phyloP scores from a whole-genome alignment of 352 stramenopile species.

The Aphanomyces astaci region DNA sequence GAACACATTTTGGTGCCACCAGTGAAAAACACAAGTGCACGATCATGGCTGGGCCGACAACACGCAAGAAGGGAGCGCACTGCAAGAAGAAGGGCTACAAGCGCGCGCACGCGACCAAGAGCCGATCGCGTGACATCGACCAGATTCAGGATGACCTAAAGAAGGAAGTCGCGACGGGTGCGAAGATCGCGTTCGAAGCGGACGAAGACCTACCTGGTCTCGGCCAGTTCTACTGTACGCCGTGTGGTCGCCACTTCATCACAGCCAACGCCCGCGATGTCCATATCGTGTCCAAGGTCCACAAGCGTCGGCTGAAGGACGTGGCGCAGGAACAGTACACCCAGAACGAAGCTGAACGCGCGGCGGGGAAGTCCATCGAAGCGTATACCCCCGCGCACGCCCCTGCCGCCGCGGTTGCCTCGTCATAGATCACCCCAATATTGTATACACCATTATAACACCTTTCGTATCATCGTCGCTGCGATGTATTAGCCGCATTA shows the following conservation, averaged over 20 bases:
- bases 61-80: slow-evolving; percentile 14
- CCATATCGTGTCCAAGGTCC: slow-evolving; percentile 76
- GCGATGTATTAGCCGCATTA: too few relatives aligned
- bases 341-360: slow-evolving; percentile 72
- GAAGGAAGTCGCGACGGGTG: slow-evolving; percentile 49
- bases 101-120: slow-evolving; percentile 73
- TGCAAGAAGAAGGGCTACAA: slow-evolving; percentile 85
- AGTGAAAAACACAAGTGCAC: not conserved
- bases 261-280: slow-evolving; percentile 68
- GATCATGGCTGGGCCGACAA: slow-evolving; percentile 12
- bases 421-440: not conserved
- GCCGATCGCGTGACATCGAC: slow-evolving; percentile 67
- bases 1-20: not conserved
- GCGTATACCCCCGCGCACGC: slow-evolving; percentile 55
- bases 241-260: slow-evolving; percentile 80
- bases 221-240: slow-evolving; percentile 83
- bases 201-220: slow-evolving; percentile 81
- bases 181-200: slow-evolving; percentile 56
- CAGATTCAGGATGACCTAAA: slow-evolving; percentile 83
- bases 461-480: too few relatives aligned
- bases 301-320: slow-evolving; percentile 84
- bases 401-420: not conserved
- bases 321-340: slow-evolving; percentile 86
- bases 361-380: slow-evolving; percentile 61
- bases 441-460: too few relatives aligned